Conservation (phyloP, 768 basidiomycete genomes). For the Termitomyces sp. region DNA sequence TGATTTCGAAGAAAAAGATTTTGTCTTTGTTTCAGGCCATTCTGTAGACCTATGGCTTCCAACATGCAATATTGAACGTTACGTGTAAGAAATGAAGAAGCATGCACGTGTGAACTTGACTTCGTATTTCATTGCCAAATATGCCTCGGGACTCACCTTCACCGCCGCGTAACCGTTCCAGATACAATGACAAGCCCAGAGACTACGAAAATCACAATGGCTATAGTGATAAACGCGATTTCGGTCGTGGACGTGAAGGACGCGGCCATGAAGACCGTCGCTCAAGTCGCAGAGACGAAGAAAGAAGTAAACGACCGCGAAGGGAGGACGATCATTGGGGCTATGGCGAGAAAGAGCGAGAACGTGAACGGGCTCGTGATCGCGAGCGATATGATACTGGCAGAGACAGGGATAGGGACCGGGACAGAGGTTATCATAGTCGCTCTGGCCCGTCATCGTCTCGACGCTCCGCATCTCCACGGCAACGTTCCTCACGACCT, state of each 20-base stretch:
- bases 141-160: constrained; percentile 16
- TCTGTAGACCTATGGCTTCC: too few species aligned
- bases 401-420: constrained; percentile 21
- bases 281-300: constrained; percentile 5
- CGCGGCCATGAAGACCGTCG: constrained; percentile 7
- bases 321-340: constrained; percentile 13
- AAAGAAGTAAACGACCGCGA: constrained; percentile 2
- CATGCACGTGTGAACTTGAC: neutral
- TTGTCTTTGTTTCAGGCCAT: neutral
- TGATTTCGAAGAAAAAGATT: neutral
- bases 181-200: constrained; percentile 13
- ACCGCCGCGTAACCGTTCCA: constrained; percentile 14
- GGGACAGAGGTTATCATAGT: constrained; percentile 19
- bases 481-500: constrained; percentile 32
- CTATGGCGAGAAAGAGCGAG: constrained; percentile 25
- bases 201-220: neutral
- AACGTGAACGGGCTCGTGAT: constrained; percentile 37
- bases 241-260: constrained; percentile 8
- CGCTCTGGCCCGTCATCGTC: constrained; percentile 23
- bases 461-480: constrained; percentile 63
- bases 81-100: neutral
- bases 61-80: neutral
- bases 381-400: constrained; percentile 35
- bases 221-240: constrained; percentile 9
- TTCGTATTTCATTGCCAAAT: neutral